These are phyloP conservation scores for Sclerotinia spermophila DNA, from an alignment of 2,329 filamentous ascomycete genomes.

Conservation along the genomic window DNA sequence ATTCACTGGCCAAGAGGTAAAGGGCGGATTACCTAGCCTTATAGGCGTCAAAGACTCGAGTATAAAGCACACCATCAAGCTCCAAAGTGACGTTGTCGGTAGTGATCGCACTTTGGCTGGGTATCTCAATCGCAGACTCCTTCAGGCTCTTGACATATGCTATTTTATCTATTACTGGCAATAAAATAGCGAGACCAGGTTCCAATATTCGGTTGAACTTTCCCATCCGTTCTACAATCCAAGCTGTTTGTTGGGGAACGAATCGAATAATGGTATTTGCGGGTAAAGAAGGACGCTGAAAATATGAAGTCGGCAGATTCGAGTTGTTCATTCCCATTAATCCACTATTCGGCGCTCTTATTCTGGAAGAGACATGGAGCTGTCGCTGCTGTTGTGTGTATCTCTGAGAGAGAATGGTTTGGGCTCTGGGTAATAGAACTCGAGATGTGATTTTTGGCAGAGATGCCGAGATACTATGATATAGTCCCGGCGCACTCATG, in stretches of 20 bases:
- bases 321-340: constrained; percentile 37
- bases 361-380: constrained; percentile 29
- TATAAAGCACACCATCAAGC: constrained; percentile 93
- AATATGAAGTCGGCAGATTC: constrained; percentile 67
- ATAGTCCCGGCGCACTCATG: constrained; percentile 28
- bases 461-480: constrained; percentile 23
- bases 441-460: constrained; percentile 23
- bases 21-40: constrained; percentile 72
- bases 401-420: constrained; percentile 24
- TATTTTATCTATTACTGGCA: constrained; percentile 91
- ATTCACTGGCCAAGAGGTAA: neutral
- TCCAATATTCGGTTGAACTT: constrained; percentile 92
- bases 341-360: constrained; percentile 31
- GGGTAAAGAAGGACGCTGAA: constrained; percentile 70
- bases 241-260: constrained; percentile 98
- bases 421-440: constrained; percentile 25
- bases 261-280: constrained; percentile 95
- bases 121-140: constrained; percentile 94
- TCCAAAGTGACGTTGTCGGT: constrained; percentile 98
- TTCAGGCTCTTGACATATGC: constrained; percentile 98
- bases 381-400: constrained; percentile 30
- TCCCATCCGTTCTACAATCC: constrained; percentile 99
- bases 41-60: constrained; percentile 94
- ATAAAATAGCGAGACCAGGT: constrained; percentile 82
- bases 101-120: constrained; percentile 95